A percentile compares a stretch with the other conserved stretches of the same genome.
Evolutionary conservation across 2,329 filamentous ascomycete species (phyloP).

Genomic region (Dendrostoma leiphaemia): DNA sequence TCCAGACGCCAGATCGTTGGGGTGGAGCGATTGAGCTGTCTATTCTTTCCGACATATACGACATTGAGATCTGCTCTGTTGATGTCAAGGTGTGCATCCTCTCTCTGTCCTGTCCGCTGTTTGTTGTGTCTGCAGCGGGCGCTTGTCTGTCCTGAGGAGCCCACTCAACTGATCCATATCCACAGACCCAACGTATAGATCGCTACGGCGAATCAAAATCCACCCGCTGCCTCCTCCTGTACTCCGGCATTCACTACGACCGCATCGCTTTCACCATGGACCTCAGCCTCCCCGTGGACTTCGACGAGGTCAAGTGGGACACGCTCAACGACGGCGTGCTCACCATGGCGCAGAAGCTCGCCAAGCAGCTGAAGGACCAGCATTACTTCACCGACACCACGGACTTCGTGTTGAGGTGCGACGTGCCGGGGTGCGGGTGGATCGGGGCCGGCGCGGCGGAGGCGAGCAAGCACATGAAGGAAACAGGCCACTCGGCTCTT

Average conservation of each 20-base stretch:
- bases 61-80: slow-evolving; percentile 80
- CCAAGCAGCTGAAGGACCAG: slow-evolving; percentile 61
- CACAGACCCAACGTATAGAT: slow-evolving; percentile 48
- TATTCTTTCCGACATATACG: slow-evolving; percentile 81
- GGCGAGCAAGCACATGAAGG: slow-evolving; percentile 60
- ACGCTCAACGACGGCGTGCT: slow-evolving; percentile 65
- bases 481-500: slow-evolving; percentile 56
- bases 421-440: slow-evolving; percentile 60
- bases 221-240: slow-evolving; percentile 76
- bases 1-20: slow-evolving; percentile 79
- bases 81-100: slow-evolving; percentile 60
- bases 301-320: slow-evolving; percentile 65
- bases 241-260: slow-evolving; percentile 93
- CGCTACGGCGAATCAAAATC: slow-evolving; percentile 74
- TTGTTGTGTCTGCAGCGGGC: too few species aligned
- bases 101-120: too few species aligned
- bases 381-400: slow-evolving; percentile 90
- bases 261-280: slow-evolving; percentile 71
- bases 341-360: slow-evolving; percentile 62
- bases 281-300: slow-evolving; percentile 63
- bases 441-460: slow-evolving; percentile 65
- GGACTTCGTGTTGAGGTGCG: slow-evolving; percentile 76
- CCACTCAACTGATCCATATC: slow-evolving; percentile 18
- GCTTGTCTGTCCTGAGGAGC: too few species aligned
- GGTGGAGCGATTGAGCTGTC: slow-evolving; percentile 88